Evolutionary conservation across 2,329 filamentous ascomycete species (phyloP).

Genomic region (Botryosphaeria agaves): DNA sequence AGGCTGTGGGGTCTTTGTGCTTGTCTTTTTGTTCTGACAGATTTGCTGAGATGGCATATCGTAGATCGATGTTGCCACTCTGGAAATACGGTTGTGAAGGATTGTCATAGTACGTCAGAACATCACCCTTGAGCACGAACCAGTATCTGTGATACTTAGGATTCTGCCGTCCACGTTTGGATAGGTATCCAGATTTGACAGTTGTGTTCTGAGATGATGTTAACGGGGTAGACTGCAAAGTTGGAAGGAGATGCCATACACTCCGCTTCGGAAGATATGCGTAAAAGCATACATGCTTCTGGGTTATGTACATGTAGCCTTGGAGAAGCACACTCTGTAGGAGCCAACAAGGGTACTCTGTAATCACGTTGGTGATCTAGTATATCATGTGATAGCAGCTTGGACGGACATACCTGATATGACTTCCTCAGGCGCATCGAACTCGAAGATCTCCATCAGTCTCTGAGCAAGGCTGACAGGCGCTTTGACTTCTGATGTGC

Average conservation of each 20-base stretch:
- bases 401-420: conserved; percentile 51
- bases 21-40: conserved; percentile 52
- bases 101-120: conserved; percentile 76
- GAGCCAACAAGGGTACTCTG: conserved; percentile 90
- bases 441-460: conserved; percentile 66
- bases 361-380: conserved; percentile 9
- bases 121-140: conserved; percentile 84
- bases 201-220: conserved; percentile 22
- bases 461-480: conserved; percentile 48
- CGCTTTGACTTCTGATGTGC: conserved; percentile 8
- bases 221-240: conserved; percentile 7
- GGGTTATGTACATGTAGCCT: conserved; percentile 90
- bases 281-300: conserved; percentile 90
- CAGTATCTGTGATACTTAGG: conserved; percentile 80
- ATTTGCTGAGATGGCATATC: conserved; percentile 78
- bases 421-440: conserved; percentile 67
- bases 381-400: neutral
- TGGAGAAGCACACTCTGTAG: conserved; percentile 82
- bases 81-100: conserved; percentile 81
- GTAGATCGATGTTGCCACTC: conserved; percentile 76
- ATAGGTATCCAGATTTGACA: conserved; percentile 76
- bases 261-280: conserved; percentile 91
- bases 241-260: conserved; percentile 28
- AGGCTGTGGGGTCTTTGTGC: conserved; percentile 54
- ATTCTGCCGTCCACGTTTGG: conserved; percentile 76